phyloP scores from a whole-genome alignment of 164 flowering plant species.

The Kalanchoe fedtschenkoi region DNA sequence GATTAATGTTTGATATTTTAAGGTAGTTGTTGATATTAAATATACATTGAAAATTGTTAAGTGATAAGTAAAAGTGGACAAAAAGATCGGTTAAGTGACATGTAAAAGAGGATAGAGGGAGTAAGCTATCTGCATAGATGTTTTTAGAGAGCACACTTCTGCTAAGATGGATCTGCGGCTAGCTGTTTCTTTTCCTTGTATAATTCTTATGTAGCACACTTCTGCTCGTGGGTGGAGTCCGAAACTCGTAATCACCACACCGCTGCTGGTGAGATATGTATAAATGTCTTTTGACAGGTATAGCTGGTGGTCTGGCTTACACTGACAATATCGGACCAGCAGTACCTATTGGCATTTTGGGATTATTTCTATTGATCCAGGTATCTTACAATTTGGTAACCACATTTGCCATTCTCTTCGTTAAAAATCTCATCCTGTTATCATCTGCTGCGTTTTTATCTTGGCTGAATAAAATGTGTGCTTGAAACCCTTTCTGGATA shows the following conservation, averaged over 20 bases:
- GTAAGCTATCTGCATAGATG: too few relatives aligned
- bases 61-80: too few relatives aligned
- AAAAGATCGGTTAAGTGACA: too few relatives aligned
- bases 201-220: too few relatives aligned
- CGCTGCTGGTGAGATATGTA: not conserved
- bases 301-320: conserved; percentile 70
- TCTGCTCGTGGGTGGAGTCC: not conserved
- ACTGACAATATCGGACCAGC: conserved; percentile 66
- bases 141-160: too few relatives aligned
- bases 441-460: not conserved
- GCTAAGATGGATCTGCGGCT: too few relatives aligned
- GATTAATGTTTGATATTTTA: too few relatives aligned
- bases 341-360: conserved; percentile 76
- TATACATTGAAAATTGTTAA: too few relatives aligned
- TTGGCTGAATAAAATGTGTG: not conserved
- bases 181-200: too few relatives aligned
- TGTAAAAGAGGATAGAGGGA: too few relatives aligned
- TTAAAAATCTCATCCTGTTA: not conserved
- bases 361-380: conserved; percentile 75
- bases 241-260: not conserved
- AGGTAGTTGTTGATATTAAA: too few relatives aligned
- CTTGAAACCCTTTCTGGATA: not conserved
- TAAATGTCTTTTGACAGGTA: conserved; percentile 36
- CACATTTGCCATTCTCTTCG: not conserved
- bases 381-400: conserved; percentile 21